These are phyloP conservation scores for Phytophthora lateralis DNA, from an alignment of 352 stramenopile genomes.

Conservation along the genomic window DNA sequence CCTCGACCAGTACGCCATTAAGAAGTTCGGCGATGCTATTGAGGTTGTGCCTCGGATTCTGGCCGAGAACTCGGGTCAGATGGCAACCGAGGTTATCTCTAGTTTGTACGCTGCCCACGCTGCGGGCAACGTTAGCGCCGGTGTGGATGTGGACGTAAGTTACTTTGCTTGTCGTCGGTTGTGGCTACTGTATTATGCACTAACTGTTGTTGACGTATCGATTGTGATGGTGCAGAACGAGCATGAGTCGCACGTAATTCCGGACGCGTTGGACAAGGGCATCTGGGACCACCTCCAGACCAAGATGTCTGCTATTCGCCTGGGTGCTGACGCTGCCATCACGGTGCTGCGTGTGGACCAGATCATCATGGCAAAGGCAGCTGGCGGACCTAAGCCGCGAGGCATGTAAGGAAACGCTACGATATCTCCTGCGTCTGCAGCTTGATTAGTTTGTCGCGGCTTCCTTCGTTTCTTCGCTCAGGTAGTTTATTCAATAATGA, in stretches of 20 bases:
- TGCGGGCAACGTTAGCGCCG: constrained; percentile 89
- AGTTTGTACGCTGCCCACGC: constrained; percentile 95
- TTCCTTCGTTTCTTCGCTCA: constrained; percentile 44
- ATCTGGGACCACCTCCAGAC: constrained; percentile 96
- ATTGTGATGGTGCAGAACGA: constrained; percentile 53
- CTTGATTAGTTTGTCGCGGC: constrained; percentile 31
- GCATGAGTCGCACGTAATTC: constrained; percentile 80
- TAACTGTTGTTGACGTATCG: constrained; percentile 30
- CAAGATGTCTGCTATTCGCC: constrained; percentile 97
- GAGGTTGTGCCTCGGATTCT: constrained; percentile 98
- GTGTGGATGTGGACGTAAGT: constrained; percentile 95
- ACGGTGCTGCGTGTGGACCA: constrained; percentile 99
- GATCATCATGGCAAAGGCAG: constrained; percentile 99
- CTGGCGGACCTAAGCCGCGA: constrained; percentile 93
- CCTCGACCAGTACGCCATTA: constrained; percentile 99
- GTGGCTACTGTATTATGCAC: background rate
- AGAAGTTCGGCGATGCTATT: constrained; percentile 98
- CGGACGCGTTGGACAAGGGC: constrained; percentile 70
- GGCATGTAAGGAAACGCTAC: constrained; percentile 58
- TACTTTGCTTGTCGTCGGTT: background rate
- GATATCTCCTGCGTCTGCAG: constrained; percentile 33
- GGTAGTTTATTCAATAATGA: constrained; percentile 73
- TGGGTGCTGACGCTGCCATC: constrained; percentile 97
- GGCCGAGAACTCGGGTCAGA: constrained; percentile 97
- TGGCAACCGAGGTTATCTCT: constrained; percentile 94